phyloP scores from a whole-genome alignment of 1,139 yeast species.

The Debaryomycetaceae sp. region DNA sequence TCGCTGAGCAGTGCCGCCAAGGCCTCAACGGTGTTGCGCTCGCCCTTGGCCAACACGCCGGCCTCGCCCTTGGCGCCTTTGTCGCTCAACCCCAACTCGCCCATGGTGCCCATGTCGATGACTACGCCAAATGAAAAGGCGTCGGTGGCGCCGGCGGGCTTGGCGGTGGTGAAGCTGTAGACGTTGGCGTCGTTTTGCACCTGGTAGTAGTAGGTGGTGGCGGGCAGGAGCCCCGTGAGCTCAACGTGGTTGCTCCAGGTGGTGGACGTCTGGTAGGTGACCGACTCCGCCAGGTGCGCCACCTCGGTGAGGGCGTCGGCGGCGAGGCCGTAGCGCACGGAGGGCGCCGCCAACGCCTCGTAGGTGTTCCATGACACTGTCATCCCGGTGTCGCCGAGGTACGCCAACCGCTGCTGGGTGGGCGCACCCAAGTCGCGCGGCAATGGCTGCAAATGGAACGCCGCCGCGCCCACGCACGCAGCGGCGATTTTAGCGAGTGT shows the following conservation, averaged over 20 bases:
- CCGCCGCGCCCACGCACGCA: conserved; percentile 1
- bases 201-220: conserved; percentile 10
- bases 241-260: conserved; percentile 11
- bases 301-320: conserved; percentile 4
- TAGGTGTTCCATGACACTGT: conserved; percentile 11
- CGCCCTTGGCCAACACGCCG: conserved; percentile 8
- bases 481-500: conserved; percentile 5
- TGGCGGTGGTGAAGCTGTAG: conserved; percentile 10
- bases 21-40: conserved; percentile 10
- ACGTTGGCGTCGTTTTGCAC: conserved; percentile 8
- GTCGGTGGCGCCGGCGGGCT: conserved; percentile 8
- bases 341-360: conserved; percentile 7
- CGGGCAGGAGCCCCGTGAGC: conserved; percentile 8
- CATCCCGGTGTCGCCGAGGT: conserved; percentile 8
- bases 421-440: conserved; percentile 7
- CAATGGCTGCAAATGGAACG: conserved; percentile 1
- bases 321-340: conserved; percentile 9
- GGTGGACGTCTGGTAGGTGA: conserved; percentile 9
- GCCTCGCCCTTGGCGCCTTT: conserved; percentile 7
- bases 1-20: conserved; percentile 5
- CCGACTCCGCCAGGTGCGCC: conserved; percentile 7
- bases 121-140: conserved; percentile 9
- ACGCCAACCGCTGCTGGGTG: conserved; percentile 10
- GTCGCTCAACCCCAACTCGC: conserved; percentile 10
- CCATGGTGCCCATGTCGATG: conserved; percentile 11